A percentile compares a stretch with the other conserved stretches of the same genome.
phyloP scores from a whole-genome alignment of 768 basidiomycete genomes.

The Chalciporus pseudorubinellus region DNA sequence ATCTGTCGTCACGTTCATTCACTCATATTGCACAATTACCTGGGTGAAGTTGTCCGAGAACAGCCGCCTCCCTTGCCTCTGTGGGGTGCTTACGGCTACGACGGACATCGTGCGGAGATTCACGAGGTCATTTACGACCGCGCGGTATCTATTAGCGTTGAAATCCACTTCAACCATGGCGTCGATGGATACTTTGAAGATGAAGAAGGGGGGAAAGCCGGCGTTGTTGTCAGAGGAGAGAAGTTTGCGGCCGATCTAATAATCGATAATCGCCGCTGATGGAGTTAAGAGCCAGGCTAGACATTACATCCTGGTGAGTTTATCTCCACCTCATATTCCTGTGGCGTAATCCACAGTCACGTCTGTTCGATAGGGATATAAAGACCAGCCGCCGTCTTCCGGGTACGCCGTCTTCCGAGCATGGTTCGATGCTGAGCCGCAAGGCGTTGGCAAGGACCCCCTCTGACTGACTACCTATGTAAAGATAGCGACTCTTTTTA shows the following conservation, averaged over 20 bases:
- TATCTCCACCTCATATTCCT: slow-evolving; percentile 1
- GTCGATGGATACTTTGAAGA: slow-evolving; percentile 21
- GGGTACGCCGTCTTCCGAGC: slow-evolving; percentile 25
- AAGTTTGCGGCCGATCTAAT: slow-evolving; percentile 19
- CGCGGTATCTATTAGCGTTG: slow-evolving; percentile 19
- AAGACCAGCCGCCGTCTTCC: slow-evolving; percentile 19
- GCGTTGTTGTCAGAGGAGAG: slow-evolving; percentile 16
- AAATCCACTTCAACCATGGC: slow-evolving; percentile 17
- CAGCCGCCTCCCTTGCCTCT: slow-evolving; percentile 13
- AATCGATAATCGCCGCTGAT: slow-evolving; percentile 26
- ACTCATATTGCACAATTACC: slow-evolving; percentile 19
- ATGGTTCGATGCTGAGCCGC: slow-evolving; percentile 20
- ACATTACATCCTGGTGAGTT: slow-evolving; percentile 17
- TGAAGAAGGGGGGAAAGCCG: slow-evolving; percentile 5
- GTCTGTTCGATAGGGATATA: slow-evolving; percentile 15
- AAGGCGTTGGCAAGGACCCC: slow-evolving; percentile 18
- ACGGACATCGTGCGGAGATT: slow-evolving; percentile 29
- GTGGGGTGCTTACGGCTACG: slow-evolving; percentile 21
- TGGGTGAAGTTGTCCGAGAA: slow-evolving; percentile 18
- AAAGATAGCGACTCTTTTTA: slow-evolving; percentile 13
- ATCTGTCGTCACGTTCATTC: slow-evolving; percentile 16
- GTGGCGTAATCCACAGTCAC: not conserved
- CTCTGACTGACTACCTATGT: slow-evolving; percentile 13
- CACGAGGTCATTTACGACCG: slow-evolving; percentile 16
- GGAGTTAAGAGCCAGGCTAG: slow-evolving; percentile 22